Base-by-base conservation (phyloP, 2,329 filamentous ascomycete genomes). In the Epichloe hybrida region DNA sequence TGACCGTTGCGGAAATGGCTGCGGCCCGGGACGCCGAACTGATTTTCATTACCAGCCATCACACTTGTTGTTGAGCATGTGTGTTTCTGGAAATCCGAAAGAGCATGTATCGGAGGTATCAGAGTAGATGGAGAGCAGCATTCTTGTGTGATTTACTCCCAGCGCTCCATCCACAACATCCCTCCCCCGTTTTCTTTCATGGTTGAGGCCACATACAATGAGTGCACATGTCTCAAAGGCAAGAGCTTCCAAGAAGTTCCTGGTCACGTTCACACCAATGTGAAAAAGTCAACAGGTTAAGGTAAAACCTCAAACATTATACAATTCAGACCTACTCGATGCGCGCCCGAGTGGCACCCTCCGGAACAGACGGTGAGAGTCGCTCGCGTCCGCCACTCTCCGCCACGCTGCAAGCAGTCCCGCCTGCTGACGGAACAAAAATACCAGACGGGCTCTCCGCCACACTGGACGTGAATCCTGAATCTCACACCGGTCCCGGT, bases 381-480 rank as follows among this genome's bases (percentile, higher is more conserved):
- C 40, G 39, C 17, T 15, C 15, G 40, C 48, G 40, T 49, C 48
- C 47, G 47, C 47, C 48, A 49, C 48, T 23, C 35, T 49, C 48
- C 48, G 48, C 50, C 49, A 46, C 36, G n/a, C 38, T 46, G 49
- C 49, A 46, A 39, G 40, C 48, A 27, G 21, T 46, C 31, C 38
- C 43, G 46, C 51, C 52, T 55, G 54, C 53, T 53, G 46, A 48
- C 27, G 41, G 38, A 46, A 17, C 46, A 39, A 9, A 43, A 48
- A 20, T 21, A 39, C 20, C 31, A 31, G 31, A 31, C 9, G 31
- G 27, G 8, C 31, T 31, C 31, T 31, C 31, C 9, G 31, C 9
- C 27, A 9, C 13, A 15, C 23, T 45, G 20, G 31, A 21, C n/a
- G 43, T 31, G 15, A 13, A 23, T 5, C 31, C 15, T 34, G 15